phyloP scores from a whole-genome alignment of 2,329 filamentous ascomycete species.

The Trichoderma aggressivum region DNA sequence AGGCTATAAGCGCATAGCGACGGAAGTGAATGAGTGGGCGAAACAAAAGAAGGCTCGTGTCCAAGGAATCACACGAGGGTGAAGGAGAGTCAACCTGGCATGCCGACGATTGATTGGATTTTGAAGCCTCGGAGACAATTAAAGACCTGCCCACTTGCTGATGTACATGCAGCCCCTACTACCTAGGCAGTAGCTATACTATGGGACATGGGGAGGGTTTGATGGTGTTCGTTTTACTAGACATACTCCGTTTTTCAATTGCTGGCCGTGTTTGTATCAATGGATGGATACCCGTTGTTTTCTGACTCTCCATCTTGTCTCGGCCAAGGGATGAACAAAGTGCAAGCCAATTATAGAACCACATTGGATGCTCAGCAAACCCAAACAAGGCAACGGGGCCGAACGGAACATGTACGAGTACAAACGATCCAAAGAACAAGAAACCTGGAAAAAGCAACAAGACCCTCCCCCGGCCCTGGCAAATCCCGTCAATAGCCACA shows the following conservation, averaged over 20 bases:
- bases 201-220: background rate
- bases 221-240: background rate
- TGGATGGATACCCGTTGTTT: background rate
- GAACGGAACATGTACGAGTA: background rate
- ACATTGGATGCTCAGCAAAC: background rate
- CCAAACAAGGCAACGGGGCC: conserved; percentile 9
- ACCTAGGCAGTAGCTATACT: background rate
- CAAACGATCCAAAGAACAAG: background rate
- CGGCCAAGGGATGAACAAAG: background rate
- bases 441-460: too few relatives aligned
- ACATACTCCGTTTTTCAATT: background rate
- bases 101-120: background rate
- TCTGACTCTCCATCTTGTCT: background rate
- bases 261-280: background rate
- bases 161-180: background rate
- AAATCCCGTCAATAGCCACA: background rate
- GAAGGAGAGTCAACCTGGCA: background rate
- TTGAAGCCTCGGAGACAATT: background rate
- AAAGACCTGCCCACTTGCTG: background rate
- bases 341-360: background rate
- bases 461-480: background rate
- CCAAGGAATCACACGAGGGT: background rate
- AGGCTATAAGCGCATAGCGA: conserved; percentile 10
- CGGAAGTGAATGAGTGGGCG: background rate
- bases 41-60: background rate